Conservation (phyloP, 176 grass and related monocot species). For the Elaeis guineensis region DNA sequence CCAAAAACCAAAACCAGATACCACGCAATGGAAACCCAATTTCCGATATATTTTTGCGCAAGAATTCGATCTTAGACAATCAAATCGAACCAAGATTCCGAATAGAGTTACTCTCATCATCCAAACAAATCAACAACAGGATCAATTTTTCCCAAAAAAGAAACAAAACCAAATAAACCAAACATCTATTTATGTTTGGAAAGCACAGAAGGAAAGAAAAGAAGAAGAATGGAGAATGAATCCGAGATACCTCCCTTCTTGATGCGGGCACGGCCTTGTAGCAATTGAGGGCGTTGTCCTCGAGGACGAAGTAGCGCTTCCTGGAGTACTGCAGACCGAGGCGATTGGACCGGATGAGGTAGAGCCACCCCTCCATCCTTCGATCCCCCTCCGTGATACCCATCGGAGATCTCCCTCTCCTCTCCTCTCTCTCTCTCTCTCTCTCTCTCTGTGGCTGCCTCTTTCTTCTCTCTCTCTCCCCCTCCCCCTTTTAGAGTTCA, state of each 20-base stretch:
- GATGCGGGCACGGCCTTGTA: conserved; percentile 61
- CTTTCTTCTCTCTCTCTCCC: neutral
- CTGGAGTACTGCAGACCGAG: conserved; percentile 72
- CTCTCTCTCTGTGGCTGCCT: neutral
- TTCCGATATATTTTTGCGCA: too few species aligned
- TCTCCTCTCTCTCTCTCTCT: neutral
- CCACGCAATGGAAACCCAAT: too few species aligned
- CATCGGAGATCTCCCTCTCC: conserved; percentile 7
- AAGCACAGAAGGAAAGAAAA: neutral
- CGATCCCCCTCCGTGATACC: neutral
- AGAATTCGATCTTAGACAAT: too few species aligned
- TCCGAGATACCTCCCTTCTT: conserved; percentile 48
- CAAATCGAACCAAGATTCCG: too few species aligned
- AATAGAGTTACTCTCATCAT: too few species aligned
- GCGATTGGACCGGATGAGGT: conserved; percentile 80
- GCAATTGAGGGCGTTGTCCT: conserved; percentile 64
- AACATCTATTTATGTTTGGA: neutral
- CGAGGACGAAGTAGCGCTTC: conserved; percentile 94
- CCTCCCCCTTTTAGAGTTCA: too few species aligned
- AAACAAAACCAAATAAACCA: conserved; percentile 1
- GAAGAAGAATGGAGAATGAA: neutral
- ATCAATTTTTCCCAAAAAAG: too few species aligned
- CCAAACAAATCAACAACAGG: too few species aligned
- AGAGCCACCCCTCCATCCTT: conserved; percentile 85
- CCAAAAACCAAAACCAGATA: too few species aligned